phyloP scores from a whole-genome alignment of 1,284 basidiomycete genomes.

The Puccinia brachypodii region DNA sequence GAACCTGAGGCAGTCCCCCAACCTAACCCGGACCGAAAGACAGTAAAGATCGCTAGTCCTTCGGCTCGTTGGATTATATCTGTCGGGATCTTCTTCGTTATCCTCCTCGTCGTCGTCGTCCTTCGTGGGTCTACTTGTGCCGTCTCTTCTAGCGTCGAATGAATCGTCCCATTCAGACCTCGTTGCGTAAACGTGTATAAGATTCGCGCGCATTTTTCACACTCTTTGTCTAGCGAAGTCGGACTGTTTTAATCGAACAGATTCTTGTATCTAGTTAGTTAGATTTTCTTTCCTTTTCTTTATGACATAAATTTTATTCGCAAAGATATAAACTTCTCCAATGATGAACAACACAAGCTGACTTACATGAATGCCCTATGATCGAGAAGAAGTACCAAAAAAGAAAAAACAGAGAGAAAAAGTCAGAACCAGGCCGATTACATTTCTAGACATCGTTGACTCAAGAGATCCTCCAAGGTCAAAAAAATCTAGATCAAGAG shows the following conservation, averaged over 20 bases:
- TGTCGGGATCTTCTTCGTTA: conserved; percentile 56
- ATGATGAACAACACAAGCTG: too few species aligned
- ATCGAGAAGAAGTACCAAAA: not conserved
- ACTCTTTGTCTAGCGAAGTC: conserved; percentile 50
- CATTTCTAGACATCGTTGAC: too few species aligned
- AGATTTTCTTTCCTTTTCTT: not conserved
- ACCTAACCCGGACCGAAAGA: conserved; percentile 49
- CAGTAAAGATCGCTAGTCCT: conserved; percentile 55
- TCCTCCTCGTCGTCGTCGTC: conserved; percentile 54
- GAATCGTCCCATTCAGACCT: not conserved
- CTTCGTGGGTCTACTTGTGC: too few species aligned
- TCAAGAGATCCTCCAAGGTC: too few species aligned
- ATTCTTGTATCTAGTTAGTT: not conserved
- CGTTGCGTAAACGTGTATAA: conserved; percentile 49
- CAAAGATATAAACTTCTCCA: too few species aligned
- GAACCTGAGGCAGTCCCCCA: conserved; percentile 15
- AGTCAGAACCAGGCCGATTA: too few species aligned
- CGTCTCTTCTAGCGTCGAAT: conserved; percentile 46
- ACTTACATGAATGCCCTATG: conserved; percentile 17
- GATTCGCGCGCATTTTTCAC: conserved; percentile 50
- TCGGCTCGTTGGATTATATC: conserved; percentile 42
- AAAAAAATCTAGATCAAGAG: too few species aligned
- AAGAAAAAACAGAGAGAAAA: not conserved
- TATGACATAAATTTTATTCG: too few species aligned
- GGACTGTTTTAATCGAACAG: conserved; percentile 32